Evolutionary conservation across 2,329 filamentous ascomycete species (phyloP), one percentile per base, ranked within the genome.

Genomic region (Talaromyces sp.): DNA sequence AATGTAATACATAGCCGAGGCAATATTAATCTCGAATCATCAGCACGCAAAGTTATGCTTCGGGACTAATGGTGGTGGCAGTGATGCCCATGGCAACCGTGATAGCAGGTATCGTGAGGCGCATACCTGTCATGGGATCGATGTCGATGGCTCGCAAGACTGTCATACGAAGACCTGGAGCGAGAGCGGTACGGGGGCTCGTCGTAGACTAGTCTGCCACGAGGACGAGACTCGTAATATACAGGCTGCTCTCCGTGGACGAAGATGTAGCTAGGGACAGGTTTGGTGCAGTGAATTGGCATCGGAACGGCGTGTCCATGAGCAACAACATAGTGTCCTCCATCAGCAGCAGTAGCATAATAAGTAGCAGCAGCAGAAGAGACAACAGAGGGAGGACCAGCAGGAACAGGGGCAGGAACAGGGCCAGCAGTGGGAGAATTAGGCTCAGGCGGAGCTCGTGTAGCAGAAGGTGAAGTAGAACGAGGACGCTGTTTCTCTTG

Each of bases 331-430:
- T 8, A 38, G 14, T 7, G 35, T n/a, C 14, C 14, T 3, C 12
- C 14, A 1, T 38, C 35, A 38, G 35, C 1, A 38, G 55, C 11
- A 12, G 55, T 0, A 35, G 12, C 10, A 14, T 11, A 35, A 14
- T 5, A 14, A 38, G 17, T 9, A 38, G 59, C 8, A 12, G 55
- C 29, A 24, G 70, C 65, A 10, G 72, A 64, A 38, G 59, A 4
- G 9, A 51, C 29, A 24, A 70, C 65, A 10, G 72, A 64, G 38
- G 66, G 64, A 31, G 43, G 5, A 72, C 68, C 29, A 71, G 69
- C 26, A 71, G 57, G 8, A 8, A 4, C 14, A n/a, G 35, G 17
- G 14, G 17, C 32, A 8, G 53, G n/a, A 10, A 11, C n/a, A 14
- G 32, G 14, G 12, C 14, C 27, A 14, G 26, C 12, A 32, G 17